Evolutionary conservation across 306 rosid genomes (phyloP).

Genomic region (Crotalaria pallida): DNA sequence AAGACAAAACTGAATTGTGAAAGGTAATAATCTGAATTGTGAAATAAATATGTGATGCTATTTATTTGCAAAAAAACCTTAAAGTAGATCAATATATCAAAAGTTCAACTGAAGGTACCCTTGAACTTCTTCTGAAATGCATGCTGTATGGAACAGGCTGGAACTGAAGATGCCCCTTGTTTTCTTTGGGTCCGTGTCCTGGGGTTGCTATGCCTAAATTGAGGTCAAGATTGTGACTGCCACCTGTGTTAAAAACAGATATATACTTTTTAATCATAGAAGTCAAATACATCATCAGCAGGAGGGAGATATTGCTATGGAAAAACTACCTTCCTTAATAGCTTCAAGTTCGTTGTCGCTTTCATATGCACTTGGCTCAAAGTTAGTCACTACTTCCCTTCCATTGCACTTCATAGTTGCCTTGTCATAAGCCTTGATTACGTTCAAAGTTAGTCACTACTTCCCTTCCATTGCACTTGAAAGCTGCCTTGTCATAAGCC

Average conservation of each 20-base stretch:
- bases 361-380: slow-evolving; percentile 75
- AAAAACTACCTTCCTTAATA: slow-evolving; percentile 55
- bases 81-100: neutral
- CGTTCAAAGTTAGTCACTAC: too few relatives aligned
- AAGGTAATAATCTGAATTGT: neutral
- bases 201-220: too few relatives aligned
- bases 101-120: slow-evolving; percentile 47
- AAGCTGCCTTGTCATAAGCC: slow-evolving; percentile 98
- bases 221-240: too few relatives aligned
- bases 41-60: neutral
- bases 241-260: too few relatives aligned
- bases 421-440: too few relatives aligned
- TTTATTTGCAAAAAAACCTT: neutral
- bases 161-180: too few relatives aligned
- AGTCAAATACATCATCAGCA: too few relatives aligned
- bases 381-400: slow-evolving; percentile 97
- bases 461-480: slow-evolving; percentile 94
- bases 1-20: too few relatives aligned
- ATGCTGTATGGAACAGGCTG: slow-evolving; percentile 43
- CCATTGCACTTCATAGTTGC: too few relatives aligned
- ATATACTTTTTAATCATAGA: too few relatives aligned
- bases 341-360: slow-evolving; percentile 54
- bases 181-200: too few relatives aligned
- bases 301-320: neutral
- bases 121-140: slow-evolving; percentile 44